Conservation (phyloP, 2,329 filamentous ascomycete species). For the Hypoxylon sp. region DNA sequence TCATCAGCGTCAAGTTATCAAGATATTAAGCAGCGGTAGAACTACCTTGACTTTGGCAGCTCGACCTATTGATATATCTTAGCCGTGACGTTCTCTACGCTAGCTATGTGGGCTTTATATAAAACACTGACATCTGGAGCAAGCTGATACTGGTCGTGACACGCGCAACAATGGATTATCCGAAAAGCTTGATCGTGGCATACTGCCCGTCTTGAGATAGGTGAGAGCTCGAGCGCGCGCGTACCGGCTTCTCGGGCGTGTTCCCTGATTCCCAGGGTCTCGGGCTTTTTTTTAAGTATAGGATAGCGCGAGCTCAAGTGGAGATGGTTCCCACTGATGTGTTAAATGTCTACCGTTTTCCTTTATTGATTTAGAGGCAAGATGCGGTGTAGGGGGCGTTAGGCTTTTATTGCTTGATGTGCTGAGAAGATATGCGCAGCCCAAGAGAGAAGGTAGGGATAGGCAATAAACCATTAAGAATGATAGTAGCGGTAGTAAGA, state of each 20-base stretch:
- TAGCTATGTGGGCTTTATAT: slow-evolving; percentile 18
- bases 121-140: slow-evolving; percentile 75
- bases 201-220: slow-evolving; percentile 41
- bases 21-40: slow-evolving; percentile 14
- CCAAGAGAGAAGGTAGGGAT: not conserved
- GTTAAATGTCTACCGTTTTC: slow-evolving; percentile 24
- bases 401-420: slow-evolving; percentile 17
- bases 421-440: slow-evolving; percentile 14
- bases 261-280: slow-evolving; percentile 34
- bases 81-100: slow-evolving; percentile 30
- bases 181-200: slow-evolving; percentile 60
- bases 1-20: slow-evolving; percentile 33
- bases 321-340: slow-evolving; percentile 38
- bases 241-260: slow-evolving; percentile 28
- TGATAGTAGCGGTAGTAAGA: slow-evolving; percentile 29
- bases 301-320: slow-evolving; percentile 40
- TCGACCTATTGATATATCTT: slow-evolving; percentile 67
- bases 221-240: slow-evolving; percentile 32
- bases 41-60: slow-evolving; percentile 90
- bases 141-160: slow-evolving; percentile 83
- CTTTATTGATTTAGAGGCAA: slow-evolving; percentile 10
- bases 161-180: slow-evolving; percentile 76
- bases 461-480: slow-evolving; percentile 16
- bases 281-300: slow-evolving; percentile 31
- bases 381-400: slow-evolving; percentile 22